Base-by-base conservation (phyloP, 2,329 filamentous ascomycete genomes). In the Alternaria sp. region DNA sequence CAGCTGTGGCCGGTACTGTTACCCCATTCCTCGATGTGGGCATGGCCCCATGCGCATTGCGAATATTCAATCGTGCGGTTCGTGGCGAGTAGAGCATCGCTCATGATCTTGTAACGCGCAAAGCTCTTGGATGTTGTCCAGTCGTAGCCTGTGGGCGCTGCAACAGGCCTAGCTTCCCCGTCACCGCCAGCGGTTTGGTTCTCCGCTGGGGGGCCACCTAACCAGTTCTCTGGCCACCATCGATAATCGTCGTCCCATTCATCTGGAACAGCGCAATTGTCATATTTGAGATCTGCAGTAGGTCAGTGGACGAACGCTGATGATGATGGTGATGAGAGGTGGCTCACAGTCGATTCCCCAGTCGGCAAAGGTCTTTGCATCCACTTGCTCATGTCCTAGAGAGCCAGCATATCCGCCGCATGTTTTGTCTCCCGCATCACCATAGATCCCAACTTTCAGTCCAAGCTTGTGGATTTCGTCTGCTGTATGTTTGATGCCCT, bases 381-480 rank as follows among this genome's bases (percentile, higher is more conserved):
- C 87, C 13, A 84, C 70, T 1, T 77, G 69, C 65, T 89, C 86
- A 63, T 84, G 80, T 3, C 83, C 85, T 9, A 86, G 68, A 51
- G 82, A 85, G 0, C 82, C 87, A 11, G 84, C 82, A 65, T 86
- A 88, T 2, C 81, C 81, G 0, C 80, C 85, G 64, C 85, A 87
- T 4, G 84, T 85, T 40, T 46, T 39, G 3, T 53, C 77, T 41
- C 83, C 83, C 0, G 83, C 83, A 71, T 82, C 82, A 61, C 83
- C 82, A 66, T 89, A 89, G 40, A 89, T 86, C 0, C 87, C 87
- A 4, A 88, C 70, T 69, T 88, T 88, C 37, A 89, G 65, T 1
- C 85, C 86, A 62, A 86, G 67, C 2, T 66, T 74, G 59, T 89
- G 87, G 21, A 89, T 80, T 56, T 83, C 69, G 13, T 82, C 73